A percentile compares a stretch with the other conserved stretches of the same genome.
These are phyloP conservation scores for Trametes gibbosa DNA, from an alignment of 768 basidiomycete genomes.

Conservation along the genomic window DNA sequence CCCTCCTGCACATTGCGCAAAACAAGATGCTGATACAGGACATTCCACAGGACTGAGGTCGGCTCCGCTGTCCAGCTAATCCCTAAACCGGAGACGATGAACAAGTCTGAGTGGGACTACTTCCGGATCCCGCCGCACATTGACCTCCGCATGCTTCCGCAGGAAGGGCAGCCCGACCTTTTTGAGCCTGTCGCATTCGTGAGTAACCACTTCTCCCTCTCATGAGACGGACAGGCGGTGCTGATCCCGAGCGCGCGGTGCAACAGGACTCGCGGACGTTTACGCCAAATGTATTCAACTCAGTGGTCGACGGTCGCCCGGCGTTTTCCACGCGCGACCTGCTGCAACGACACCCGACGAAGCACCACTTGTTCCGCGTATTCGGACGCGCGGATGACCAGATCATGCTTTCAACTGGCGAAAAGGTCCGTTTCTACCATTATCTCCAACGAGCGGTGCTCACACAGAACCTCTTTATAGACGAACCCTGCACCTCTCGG, in stretches of 20 bases:
- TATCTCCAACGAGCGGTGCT: not conserved
- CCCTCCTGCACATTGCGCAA: not conserved
- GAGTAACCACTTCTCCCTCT: not conserved
- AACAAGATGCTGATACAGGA: not conserved
- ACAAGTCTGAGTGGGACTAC: slow-evolving; percentile 25
- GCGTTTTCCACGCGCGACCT: slow-evolving; percentile 43
- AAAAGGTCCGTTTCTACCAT: slow-evolving; percentile 31
- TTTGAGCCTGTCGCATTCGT: slow-evolving; percentile 22
- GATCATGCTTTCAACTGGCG: slow-evolving; percentile 43
- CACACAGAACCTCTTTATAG: slow-evolving; percentile 18
- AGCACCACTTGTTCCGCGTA: slow-evolving; percentile 36
- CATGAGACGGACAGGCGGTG: too few species aligned
- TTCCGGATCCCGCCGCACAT: slow-evolving; percentile 22
- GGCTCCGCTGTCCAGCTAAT: slow-evolving; percentile 13
- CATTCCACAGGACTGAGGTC: slow-evolving; percentile 15
- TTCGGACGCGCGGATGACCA: slow-evolving; percentile 46
- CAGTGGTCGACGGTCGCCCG: slow-evolving; percentile 27
- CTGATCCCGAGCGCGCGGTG: too few species aligned
- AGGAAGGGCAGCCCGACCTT: slow-evolving; percentile 17
- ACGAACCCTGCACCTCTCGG: slow-evolving; percentile 40
- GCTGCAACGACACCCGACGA: slow-evolving; percentile 40
- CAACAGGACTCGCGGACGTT: slow-evolving; percentile 14
- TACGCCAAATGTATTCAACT: slow-evolving; percentile 19
- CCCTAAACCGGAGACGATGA: slow-evolving; percentile 8
- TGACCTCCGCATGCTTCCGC: slow-evolving; percentile 13